phyloP scores from a whole-genome alignment of 768 basidiomycete species.

The Tulasnella sp. region DNA sequence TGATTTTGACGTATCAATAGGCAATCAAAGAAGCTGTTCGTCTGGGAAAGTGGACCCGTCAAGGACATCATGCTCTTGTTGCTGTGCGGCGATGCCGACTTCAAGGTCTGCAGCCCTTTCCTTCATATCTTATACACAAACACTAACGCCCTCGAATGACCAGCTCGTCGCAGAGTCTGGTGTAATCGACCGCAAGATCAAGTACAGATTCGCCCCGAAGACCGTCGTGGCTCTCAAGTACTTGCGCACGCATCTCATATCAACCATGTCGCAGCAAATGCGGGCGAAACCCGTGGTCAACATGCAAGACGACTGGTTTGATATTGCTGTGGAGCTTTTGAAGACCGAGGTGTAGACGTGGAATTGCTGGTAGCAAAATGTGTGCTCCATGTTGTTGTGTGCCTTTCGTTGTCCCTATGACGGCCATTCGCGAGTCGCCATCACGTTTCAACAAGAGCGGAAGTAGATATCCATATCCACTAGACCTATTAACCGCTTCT shows the following conservation, averaged over 20 bases:
- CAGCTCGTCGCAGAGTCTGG: slow-evolving; percentile 62
- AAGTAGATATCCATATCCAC: no score
- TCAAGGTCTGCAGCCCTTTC: slow-evolving; percentile 44
- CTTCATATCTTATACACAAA: not conserved
- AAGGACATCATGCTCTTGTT: slow-evolving; percentile 72
- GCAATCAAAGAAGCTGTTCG: slow-evolving; percentile 89
- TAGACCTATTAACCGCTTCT: no score
- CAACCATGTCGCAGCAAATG: slow-evolving; percentile 52
- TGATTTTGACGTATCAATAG: slow-evolving; percentile 31
- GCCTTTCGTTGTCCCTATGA: no score
- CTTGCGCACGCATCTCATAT: slow-evolving; percentile 51
- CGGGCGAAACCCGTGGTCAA: slow-evolving; percentile 46
- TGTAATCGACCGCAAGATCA: slow-evolving; percentile 76
- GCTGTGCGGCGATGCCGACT: slow-evolving; percentile 82
- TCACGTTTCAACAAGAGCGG: no score
- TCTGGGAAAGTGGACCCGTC: slow-evolving; percentile 84
- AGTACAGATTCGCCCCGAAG: slow-evolving; percentile 56
- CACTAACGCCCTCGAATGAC: not conserved
- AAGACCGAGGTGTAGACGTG: slow-evolving; percentile 25
- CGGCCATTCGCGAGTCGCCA: no score
- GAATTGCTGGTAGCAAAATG: no score
- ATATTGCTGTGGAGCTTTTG: slow-evolving; percentile 50
- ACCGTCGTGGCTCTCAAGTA: slow-evolving; percentile 67
- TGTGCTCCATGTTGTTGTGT: no score
- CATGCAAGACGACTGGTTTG: slow-evolving; percentile 59